A percentile compares a stretch with the other conserved stretches of the same genome.
Evolutionary conservation across 2,329 filamentous ascomycete genomes (phyloP).

Genomic region (Trichoderma atroviride): DNA sequence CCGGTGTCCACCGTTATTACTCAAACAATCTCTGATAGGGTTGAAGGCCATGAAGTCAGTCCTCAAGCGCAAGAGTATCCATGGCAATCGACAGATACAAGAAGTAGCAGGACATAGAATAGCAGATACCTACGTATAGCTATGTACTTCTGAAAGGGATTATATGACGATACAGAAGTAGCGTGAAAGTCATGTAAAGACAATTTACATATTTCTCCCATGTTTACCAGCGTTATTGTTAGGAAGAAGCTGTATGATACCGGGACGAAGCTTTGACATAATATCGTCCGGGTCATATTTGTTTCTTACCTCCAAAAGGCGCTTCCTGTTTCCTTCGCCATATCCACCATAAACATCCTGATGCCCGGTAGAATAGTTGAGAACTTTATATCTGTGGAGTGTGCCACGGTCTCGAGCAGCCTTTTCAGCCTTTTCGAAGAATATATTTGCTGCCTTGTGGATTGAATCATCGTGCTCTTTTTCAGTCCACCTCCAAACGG

Average conservation of each 20-base stretch:
- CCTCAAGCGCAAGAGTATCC: neutral
- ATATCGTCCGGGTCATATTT: neutral
- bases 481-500: conserved; percentile 3
- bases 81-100: neutral
- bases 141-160: neutral
- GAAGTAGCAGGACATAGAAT: neutral
- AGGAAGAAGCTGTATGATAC: neutral
- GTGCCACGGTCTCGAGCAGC: neutral
- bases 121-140: neutral
- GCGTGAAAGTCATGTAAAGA: too few species aligned
- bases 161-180: neutral
- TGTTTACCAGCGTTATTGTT: neutral
- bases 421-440: neutral
- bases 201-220: neutral
- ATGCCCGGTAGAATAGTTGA: neutral
- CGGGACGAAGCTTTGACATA: conserved; percentile 4
- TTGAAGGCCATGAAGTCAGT: neutral
- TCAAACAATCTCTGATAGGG: conserved; percentile 8
- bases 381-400: neutral
- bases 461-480: neutral
- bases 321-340: neutral
- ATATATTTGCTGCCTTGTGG: neutral
- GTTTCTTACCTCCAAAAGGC: neutral
- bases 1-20: conserved; percentile 14
- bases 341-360: conserved; percentile 7